phyloP scores from a whole-genome alignment of 192 early-diverging fungal genomes.

The Lunasporangiospora selenospora region DNA sequence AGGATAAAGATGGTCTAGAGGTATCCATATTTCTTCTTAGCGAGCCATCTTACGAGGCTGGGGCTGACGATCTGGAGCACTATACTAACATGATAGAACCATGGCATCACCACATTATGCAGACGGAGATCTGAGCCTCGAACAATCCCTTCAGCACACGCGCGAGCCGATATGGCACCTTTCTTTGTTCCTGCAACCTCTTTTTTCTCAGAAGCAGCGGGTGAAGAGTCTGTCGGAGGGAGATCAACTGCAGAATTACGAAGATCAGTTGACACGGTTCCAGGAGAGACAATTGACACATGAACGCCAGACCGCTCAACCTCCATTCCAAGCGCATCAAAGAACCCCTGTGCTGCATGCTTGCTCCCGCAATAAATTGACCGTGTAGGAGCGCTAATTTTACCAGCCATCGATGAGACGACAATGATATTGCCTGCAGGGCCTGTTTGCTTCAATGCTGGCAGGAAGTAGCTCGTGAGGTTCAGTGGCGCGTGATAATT shows the following conservation, averaged over 20 bases:
- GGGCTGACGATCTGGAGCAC: slow-evolving; percentile 63
- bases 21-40: slow-evolving; percentile 75
- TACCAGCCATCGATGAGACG: slow-evolving; percentile 77
- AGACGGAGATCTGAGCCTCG: slow-evolving; percentile 59
- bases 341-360: slow-evolving; percentile 84
- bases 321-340: slow-evolving; percentile 83
- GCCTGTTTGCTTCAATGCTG: slow-evolving; percentile 54
- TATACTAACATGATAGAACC: slow-evolving; percentile 57
- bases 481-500: slow-evolving; percentile 64
- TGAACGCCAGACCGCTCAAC: slow-evolving; percentile 62
- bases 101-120: slow-evolving; percentile 69
- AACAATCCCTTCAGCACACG: slow-evolving; percentile 72
- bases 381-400: slow-evolving; percentile 77
- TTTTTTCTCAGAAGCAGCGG: neutral
- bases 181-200: slow-evolving; percentile 52
- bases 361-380: slow-evolving; percentile 82
- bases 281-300: slow-evolving; percentile 74
- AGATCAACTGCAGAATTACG: slow-evolving; percentile 70
- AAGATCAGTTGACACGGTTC: slow-evolving; percentile 78
- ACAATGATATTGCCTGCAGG: slow-evolving; percentile 65
- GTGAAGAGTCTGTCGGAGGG: slow-evolving; percentile 4
- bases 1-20: slow-evolving; percentile 15
- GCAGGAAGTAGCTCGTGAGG: slow-evolving; percentile 61
- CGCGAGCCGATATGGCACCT: slow-evolving; percentile 66
- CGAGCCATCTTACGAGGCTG: slow-evolving; percentile 65